Conservation (phyloP, 805 yeast genomes). For the Saccharomyces paradoxus region DNA sequence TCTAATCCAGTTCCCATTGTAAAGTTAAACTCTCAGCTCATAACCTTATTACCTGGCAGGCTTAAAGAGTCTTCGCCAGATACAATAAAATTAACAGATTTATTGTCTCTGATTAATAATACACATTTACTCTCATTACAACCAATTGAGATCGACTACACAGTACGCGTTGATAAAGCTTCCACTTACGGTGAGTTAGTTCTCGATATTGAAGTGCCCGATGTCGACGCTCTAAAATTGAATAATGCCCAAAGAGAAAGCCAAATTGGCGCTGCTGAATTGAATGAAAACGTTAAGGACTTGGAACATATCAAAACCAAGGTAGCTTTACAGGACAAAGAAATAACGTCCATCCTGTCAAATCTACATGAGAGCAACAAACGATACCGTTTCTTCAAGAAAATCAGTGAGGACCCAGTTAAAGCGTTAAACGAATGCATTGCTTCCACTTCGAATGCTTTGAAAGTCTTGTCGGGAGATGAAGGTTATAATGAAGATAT, state of each 20-base stretch:
- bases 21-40: conserved; percentile 41
- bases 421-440: conserved; percentile 65
- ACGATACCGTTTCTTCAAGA: conserved; percentile 71
- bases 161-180: conserved; percentile 66
- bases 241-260: conserved; percentile 26
- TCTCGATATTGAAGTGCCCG: conserved; percentile 63
- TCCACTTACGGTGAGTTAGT: conserved; percentile 74
- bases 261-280: conserved; percentile 24
- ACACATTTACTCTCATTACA: conserved; percentile 64
- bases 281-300: conserved; percentile 25
- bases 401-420: conserved; percentile 69
- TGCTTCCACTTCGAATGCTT: conserved; percentile 72
- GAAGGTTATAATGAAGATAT: conserved; percentile 83
- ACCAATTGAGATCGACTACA: conserved; percentile 72
- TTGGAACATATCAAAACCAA: conserved; percentile 32
- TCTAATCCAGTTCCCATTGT: conserved; percentile 47
- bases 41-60: conserved; percentile 32
- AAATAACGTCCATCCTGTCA: conserved; percentile 37
- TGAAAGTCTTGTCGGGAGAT: conserved; percentile 82
- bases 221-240: conserved; percentile 17
- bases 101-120: conserved; percentile 35
- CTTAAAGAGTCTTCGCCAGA: conserved; percentile 4
- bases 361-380: conserved; percentile 47
- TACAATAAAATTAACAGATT: conserved; percentile 44
- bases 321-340: conserved; percentile 37